Conservation (phyloP, 192 early-diverging fungal species). For the Entomortierella beljakovae region DNA sequence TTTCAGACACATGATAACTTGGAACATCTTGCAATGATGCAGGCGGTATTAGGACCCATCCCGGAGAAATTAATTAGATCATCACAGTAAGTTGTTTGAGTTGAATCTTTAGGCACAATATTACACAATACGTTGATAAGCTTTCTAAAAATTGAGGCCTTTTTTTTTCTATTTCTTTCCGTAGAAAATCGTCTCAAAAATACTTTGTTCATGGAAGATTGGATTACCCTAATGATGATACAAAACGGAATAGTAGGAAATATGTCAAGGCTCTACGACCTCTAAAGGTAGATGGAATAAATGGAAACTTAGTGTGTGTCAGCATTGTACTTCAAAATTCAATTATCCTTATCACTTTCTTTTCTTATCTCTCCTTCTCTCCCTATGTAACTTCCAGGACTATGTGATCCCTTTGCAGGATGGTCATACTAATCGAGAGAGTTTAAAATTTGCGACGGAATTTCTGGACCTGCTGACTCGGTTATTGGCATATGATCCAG, state of each 20-base stretch:
- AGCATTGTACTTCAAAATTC: too few species aligned
- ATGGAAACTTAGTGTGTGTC: too few species aligned
- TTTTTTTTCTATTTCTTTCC: background rate
- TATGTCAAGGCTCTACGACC: slow-evolving; percentile 69
- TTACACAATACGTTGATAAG: background rate
- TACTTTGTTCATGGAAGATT: slow-evolving; percentile 64
- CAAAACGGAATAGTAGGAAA: slow-evolving; percentile 65
- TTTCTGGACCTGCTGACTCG: slow-evolving; percentile 79
- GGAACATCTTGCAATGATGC: slow-evolving; percentile 98
- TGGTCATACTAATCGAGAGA: slow-evolving; percentile 39
- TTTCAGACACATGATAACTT: slow-evolving; percentile 99
- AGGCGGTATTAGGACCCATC: slow-evolving; percentile 84
- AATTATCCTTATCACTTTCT: background rate
- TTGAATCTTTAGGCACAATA: background rate
- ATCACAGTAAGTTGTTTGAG: slow-evolving; percentile 45
- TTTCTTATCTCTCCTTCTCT: background rate
- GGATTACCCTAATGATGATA: slow-evolving; percentile 67
- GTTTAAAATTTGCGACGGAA: slow-evolving; percentile 46
- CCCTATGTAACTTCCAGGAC: slow-evolving; percentile 12
- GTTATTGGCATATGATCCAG: slow-evolving; percentile 85
- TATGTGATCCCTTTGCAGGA: slow-evolving; percentile 48
- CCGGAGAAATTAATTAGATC: slow-evolving; percentile 72
- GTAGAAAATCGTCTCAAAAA: slow-evolving; percentile 54
- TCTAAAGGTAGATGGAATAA: slow-evolving; percentile 67
- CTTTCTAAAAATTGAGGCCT: background rate